Percentiles rank a stretch among this genome's conserved stretches.
Evolutionary conservation across 495 filamentous ascomycete species (phyloP).

Genomic region (Darksidea phi): DNA sequence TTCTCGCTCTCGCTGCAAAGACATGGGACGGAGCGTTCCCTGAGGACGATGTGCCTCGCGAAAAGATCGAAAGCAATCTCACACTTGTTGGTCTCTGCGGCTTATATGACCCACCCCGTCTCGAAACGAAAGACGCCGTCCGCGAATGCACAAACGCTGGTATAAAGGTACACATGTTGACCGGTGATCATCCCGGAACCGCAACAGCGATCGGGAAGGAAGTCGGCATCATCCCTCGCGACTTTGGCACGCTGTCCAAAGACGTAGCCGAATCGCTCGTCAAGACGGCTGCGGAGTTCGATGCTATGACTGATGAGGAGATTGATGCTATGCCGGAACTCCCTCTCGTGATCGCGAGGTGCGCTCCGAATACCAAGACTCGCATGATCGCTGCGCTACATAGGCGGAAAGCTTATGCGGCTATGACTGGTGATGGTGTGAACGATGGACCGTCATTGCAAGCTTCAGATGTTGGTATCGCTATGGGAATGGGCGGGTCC

Average conservation of each 20-base stretch:
- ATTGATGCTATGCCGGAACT: constrained; percentile 59
- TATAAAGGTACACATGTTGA: constrained; percentile 78
- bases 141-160: constrained; percentile 66
- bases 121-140: constrained; percentile 66
- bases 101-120: constrained; percentile 72
- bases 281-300: constrained; percentile 64
- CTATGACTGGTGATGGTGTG: constrained; percentile 69
- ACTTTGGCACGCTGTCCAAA: constrained; percentile 54
- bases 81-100: constrained; percentile 68
- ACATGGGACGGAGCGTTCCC: constrained; percentile 29
- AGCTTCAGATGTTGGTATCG: constrained; percentile 75
- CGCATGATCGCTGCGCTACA: constrained; percentile 69
- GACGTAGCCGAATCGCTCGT: constrained; percentile 56
- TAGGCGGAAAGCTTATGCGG: constrained; percentile 56
- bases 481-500: constrained; percentile 69
- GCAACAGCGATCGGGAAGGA: constrained; percentile 73
- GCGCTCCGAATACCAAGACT: constrained; percentile 65
- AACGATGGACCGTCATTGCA: constrained; percentile 77
- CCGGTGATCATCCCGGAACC: constrained; percentile 73
- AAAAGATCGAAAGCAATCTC: constrained; percentile 56
- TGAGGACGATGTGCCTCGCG: constrained; percentile 41
- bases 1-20: constrained; percentile 64
- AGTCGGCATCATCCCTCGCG: constrained; percentile 68
- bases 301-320: constrained; percentile 58
- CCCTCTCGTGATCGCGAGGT: constrained; percentile 65